Base-by-base conservation (phyloP, 2,329 filamentous ascomycete genomes). In the Sarocladium brachiariae region DNA sequence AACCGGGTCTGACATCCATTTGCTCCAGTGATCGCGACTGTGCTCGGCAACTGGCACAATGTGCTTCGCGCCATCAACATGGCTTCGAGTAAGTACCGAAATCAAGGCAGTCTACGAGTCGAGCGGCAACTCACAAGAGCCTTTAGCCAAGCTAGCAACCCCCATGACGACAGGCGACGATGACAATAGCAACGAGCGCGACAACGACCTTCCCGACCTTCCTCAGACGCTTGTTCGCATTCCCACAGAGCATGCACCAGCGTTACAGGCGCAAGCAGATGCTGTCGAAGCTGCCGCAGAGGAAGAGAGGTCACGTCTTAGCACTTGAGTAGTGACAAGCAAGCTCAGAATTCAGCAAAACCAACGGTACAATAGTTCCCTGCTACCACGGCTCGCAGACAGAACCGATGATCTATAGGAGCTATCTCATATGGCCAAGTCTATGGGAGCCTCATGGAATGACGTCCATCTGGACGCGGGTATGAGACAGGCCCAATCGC, bases 21-120 rank as follows among this genome's bases (percentile, higher is more conserved):
- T n/a, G n/a, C 55, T 47, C 43, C 63, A 89, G 87, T 86, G 53
- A 89, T 95, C 60, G 88, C 89, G 34, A 79, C 84, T n/a, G 88
- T 95, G 19, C 74, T 95, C 63, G 80, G 84, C 50, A 95, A 93
- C 65, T 95, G 89, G 89, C 86, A 91, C 66, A 91, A 89, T 59
- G 88, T 95, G 56, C 75, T 95, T 53, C 77, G 86, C 56, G 87
- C 87, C 37, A 91, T 95, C 61, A 86, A 86, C 62, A 91, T 93
- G 86, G 89, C 89, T 54, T 91, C 86, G 53, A 78, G 87, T 91
- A 75, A 62, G 81, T 70, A 24, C 30, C 7, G 4, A n/a, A 24
- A 9, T 8, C 6, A 18, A 31, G 25, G 25, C 10, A 5, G 19
- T 21, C 30, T 14, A 11, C 16, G 21, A 4, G 10, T 14, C 21